Conservation (phyloP, 2,329 filamentous ascomycete species). For the Lasiodiplodia gonubiensis region DNA sequence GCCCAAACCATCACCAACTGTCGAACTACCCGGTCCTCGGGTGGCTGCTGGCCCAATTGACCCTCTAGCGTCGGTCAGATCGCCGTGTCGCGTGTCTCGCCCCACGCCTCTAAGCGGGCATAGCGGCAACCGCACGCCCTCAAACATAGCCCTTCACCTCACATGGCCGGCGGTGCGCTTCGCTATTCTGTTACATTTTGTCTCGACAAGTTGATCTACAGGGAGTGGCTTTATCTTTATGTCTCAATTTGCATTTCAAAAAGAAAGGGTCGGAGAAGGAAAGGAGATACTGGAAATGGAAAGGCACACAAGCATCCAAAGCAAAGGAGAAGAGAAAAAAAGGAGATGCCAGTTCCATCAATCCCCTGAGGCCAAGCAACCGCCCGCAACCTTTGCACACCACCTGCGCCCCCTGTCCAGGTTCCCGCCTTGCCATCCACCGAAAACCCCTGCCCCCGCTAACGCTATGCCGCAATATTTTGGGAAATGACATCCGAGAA, state of each 20-base stretch:
- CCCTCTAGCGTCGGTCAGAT: background rate
- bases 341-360: constrained; percentile 23
- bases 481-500: constrained; percentile 30
- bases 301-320: constrained; percentile 26
- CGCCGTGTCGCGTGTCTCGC: background rate
- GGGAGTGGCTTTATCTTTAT: constrained; percentile 19
- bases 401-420: constrained; percentile 26
- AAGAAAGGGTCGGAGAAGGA: constrained; percentile 16
- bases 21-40: background rate
- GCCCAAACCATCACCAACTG: background rate
- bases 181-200: constrained; percentile 26
- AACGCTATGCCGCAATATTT: constrained; percentile 29
- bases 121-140: background rate
- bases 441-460: constrained; percentile 28
- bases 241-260: constrained; percentile 28
- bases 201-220: constrained; percentile 27
- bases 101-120: background rate
- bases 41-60: background rate
- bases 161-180: background rate
- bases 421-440: constrained; percentile 24
- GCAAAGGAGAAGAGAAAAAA: constrained; percentile 19
- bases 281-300: constrained; percentile 17
- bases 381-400: constrained; percentile 27
- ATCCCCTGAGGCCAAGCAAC: constrained; percentile 27
- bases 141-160: background rate